A percentile compares a stretch with the other conserved stretches of the same genome.
These are phyloP conservation scores for Aspergillus glaucus DNA, from an alignment of 2,329 filamentous ascomycete genomes.

Conservation along the genomic window DNA sequence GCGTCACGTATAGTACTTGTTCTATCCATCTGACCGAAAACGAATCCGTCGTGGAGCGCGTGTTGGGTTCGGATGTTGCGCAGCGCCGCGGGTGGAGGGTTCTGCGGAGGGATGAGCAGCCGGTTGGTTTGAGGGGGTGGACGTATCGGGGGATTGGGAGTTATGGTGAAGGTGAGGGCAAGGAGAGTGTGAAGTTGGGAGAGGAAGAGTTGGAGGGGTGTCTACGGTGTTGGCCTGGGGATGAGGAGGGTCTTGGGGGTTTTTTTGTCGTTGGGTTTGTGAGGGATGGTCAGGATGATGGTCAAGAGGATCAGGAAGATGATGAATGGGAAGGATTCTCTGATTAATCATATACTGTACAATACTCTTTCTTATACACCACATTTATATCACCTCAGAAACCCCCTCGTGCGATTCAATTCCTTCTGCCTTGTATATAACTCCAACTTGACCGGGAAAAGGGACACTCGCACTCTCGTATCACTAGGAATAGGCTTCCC, in stretches of 20 bases:
- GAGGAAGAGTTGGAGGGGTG: conserved; percentile 61
- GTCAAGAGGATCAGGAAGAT: conserved; percentile 22
- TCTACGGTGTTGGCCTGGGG: conserved; percentile 73
- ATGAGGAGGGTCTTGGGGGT: conserved; percentile 79
- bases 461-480: too few relatives aligned
- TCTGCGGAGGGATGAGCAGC: conserved; percentile 65
- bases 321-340: conserved; percentile 44
- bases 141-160: conserved; percentile 55
- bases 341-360: conserved; percentile 16
- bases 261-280: conserved; percentile 93
- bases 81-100: conserved; percentile 67
- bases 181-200: conserved; percentile 25
- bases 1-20: conserved; percentile 89
- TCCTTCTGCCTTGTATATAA: conserved; percentile 60
- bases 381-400: conserved; percentile 41
- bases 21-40: conserved; percentile 85
- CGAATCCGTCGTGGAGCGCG: conserved; percentile 70
- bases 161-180: conserved; percentile 7
- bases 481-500: too few relatives aligned
- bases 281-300: conserved; percentile 32
- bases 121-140: conserved; percentile 71
- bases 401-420: conserved; percentile 60
- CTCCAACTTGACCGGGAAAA: conserved; percentile 49
- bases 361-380: too few relatives aligned
- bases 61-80: conserved; percentile 63